Conservation (phyloP, 495 filamentous ascomycete genomes). For the Tuber borchii region DNA sequence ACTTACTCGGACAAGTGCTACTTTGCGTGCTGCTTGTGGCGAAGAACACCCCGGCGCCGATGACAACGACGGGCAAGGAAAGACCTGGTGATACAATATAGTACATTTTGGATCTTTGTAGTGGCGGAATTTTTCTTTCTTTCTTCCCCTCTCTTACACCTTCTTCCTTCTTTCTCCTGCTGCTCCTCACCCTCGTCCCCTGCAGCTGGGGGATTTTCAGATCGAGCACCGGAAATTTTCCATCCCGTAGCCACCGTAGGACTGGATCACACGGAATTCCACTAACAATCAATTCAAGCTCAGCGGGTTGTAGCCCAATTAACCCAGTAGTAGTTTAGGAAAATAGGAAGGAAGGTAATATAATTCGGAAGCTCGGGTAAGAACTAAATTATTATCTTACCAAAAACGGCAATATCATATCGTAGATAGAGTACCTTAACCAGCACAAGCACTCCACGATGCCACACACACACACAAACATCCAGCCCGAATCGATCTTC, state of each 20-base stretch:
- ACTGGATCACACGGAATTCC: background rate
- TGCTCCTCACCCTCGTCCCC: background rate
- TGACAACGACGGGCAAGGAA: background rate
- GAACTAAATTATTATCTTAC: background rate
- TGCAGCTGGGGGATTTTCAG: background rate
- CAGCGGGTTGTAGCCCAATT: too few species aligned
- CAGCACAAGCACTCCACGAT: background rate
- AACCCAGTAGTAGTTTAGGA: background rate
- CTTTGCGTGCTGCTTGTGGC: background rate
- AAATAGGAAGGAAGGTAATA: background rate
- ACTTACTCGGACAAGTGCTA: background rate
- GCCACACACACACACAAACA: background rate
- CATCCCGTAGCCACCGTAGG: background rate
- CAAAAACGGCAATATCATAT: background rate
- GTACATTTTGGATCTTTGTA: background rate
- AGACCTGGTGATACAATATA: background rate
- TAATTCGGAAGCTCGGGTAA: background rate
- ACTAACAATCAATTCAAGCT: background rate
- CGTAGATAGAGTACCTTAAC: background rate
- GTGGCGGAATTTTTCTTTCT: background rate
- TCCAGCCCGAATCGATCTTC: background rate
- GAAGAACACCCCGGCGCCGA: background rate
- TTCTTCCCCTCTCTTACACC: background rate
- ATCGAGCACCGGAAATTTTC: background rate
- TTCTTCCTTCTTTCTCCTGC: background rate